Percentiles rank a stretch among this genome's conserved stretches.
These are phyloP conservation scores for Anthracocystis setariae DNA, from an alignment of 1,284 basidiomycete species.

Conservation along the genomic window DNA sequence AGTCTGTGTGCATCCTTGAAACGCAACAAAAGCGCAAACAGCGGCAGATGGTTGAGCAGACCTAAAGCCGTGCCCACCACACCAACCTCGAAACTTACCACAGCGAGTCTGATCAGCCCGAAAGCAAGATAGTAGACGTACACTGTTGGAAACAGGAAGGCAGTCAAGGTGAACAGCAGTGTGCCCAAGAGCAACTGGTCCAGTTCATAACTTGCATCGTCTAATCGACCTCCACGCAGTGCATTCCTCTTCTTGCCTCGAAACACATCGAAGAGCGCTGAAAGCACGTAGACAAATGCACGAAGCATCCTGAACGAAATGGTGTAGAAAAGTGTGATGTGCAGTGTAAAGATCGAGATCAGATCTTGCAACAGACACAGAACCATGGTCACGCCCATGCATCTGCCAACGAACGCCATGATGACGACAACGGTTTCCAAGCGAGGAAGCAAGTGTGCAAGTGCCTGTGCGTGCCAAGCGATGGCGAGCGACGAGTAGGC, in stretches of 20 bases:
- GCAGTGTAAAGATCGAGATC: constrained; percentile 76
- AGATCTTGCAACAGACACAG: constrained; percentile 78
- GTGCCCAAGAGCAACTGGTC: constrained; percentile 95
- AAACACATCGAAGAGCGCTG: constrained; percentile 91
- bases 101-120: constrained; percentile 73
- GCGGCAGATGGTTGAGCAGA: constrained; percentile 86
- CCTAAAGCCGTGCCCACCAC: constrained; percentile 63
- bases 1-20: constrained; percentile 84
- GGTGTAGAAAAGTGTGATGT: constrained; percentile 79
- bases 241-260: constrained; percentile 74
- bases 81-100: constrained; percentile 26
- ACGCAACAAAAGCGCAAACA: constrained; percentile 87
- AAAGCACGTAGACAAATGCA: constrained; percentile 74
- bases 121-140: constrained; percentile 86
- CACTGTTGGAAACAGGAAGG: constrained; percentile 90
- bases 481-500: constrained; percentile 72
- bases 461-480: constrained; percentile 24
- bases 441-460: constrained; percentile 16
- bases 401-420: constrained; percentile 72
- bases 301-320: constrained; percentile 76
- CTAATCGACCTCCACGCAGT: constrained; percentile 80
- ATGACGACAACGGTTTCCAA: constrained; percentile 67
- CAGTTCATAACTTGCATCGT: constrained; percentile 88
- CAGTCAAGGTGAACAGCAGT: constrained; percentile 88
- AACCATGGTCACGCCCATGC: constrained; percentile 77